Percentiles rank a stretch among this genome's conserved stretches.
Conservation (phyloP, 2,329 filamentous ascomycete genomes). For the Aureobasidium sp. region DNA sequence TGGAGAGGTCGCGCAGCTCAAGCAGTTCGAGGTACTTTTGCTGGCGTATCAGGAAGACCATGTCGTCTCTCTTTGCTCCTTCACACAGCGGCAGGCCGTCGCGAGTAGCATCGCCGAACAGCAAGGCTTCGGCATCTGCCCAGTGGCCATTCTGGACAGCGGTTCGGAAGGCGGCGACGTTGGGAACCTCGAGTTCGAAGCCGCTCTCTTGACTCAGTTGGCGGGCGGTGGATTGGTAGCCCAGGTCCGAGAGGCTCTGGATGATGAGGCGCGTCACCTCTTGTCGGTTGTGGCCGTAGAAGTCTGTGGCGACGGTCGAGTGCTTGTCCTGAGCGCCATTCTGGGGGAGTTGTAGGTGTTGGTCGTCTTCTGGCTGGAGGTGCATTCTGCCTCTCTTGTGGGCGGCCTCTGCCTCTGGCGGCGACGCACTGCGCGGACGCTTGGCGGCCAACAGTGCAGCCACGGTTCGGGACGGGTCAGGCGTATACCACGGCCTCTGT, state of each 20-base stretch:
- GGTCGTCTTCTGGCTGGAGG: background rate
- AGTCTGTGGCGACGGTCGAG: slow-evolving; percentile 30
- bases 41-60: slow-evolving; percentile 82
- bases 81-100: slow-evolving; percentile 65
- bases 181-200: slow-evolving; percentile 74
- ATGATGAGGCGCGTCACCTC: slow-evolving; percentile 90
- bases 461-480: background rate
- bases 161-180: slow-evolving; percentile 75
- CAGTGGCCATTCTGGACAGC: slow-evolving; percentile 76
- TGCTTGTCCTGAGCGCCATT: background rate
- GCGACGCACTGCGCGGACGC: slow-evolving; percentile 12
- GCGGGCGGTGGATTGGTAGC: slow-evolving; percentile 69
- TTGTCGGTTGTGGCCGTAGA: slow-evolving; percentile 81
- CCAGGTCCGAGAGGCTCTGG: slow-evolving; percentile 81
- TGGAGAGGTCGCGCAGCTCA: slow-evolving; percentile 63
- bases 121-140: slow-evolving; percentile 72
- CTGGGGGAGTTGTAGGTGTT: background rate
- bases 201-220: slow-evolving; percentile 74
- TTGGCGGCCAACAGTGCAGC: slow-evolving; percentile 7
- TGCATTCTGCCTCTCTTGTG: slow-evolving; percentile 9
- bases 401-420: slow-evolving; percentile 1
- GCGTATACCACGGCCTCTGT: background rate
- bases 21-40: slow-evolving; percentile 93
- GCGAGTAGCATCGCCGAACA: slow-evolving; percentile 44
- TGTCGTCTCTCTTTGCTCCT: slow-evolving; percentile 64